These are phyloP conservation scores for Tylopilus orsonianus DNA, from an alignment of 1,284 basidiomycete genomes.

Conservation along the genomic window DNA sequence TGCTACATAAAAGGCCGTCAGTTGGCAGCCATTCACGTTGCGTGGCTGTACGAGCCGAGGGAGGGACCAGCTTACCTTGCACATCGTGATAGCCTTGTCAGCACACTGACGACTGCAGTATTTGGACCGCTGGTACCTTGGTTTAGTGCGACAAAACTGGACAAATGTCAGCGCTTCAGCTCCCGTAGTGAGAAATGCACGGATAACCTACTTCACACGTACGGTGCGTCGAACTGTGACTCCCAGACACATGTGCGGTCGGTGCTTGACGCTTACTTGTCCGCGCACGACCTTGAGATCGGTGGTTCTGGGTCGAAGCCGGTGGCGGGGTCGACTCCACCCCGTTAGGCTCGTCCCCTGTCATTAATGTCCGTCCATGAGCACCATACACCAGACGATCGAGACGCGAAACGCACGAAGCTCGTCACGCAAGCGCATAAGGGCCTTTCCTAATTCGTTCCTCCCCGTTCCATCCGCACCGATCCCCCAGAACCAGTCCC, in stretches of 20 bases:
- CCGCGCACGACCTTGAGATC: not conserved
- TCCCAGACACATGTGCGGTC: conserved; percentile 6
- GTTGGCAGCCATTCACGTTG: not conserved
- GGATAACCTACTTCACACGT: conserved; percentile 28
- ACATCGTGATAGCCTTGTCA: conserved; percentile 38
- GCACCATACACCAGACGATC: not conserved
- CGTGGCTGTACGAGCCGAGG: not conserved
- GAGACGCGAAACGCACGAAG: conserved; percentile 21
- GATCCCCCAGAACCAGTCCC: conserved; percentile 46
- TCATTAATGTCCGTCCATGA: conserved; percentile 3
- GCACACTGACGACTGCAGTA: conserved; percentile 62
- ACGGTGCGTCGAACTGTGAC: conserved; percentile 6
- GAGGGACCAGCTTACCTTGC: conserved; percentile 20
- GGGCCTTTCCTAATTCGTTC: conserved; percentile 46
- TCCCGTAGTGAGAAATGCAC: not conserved
- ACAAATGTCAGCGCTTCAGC: not conserved
- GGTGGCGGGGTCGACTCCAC: not conserved
- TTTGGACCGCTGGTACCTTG: conserved; percentile 45
- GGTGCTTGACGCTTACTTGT: conserved; percentile 15
- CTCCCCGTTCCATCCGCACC: conserved; percentile 38
- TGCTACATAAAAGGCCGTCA: conserved; percentile 14
- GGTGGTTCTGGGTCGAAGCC: conserved; percentile 7
- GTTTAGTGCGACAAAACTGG: conserved; percentile 56
- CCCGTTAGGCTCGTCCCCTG: conserved; percentile 14
- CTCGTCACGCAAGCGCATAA: conserved; percentile 37